phyloP scores from a whole-genome alignment of 352 stramenopile genomes.

The Globisporangium okanoganense region DNA sequence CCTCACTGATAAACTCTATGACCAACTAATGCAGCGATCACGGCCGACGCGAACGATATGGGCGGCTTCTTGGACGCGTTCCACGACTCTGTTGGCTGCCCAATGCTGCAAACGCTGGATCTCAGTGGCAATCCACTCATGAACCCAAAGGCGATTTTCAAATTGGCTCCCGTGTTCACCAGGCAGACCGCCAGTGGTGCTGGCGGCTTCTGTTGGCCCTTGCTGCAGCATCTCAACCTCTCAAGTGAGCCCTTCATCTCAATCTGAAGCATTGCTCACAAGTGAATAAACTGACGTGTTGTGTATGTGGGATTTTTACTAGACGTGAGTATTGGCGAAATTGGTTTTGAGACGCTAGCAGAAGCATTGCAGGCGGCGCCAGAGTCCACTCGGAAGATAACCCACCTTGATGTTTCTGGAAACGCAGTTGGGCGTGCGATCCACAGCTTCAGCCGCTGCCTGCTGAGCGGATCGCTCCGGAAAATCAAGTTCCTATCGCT shows the following conservation, averaged over 20 bases:
- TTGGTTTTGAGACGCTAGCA: constrained; percentile 18
- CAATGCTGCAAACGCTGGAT: constrained; percentile 17
- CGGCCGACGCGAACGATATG: constrained; percentile 21
- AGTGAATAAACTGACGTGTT: neutral
- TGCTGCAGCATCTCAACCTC: constrained; percentile 23
- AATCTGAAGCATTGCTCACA: neutral
- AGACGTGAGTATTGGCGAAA: constrained; percentile 31
- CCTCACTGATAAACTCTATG: too few relatives aligned
- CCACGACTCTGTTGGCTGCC: constrained; percentile 7
- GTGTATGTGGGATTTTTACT: neutral
- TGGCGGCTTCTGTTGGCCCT: constrained; percentile 8
- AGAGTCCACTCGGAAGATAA: constrained; percentile 5
- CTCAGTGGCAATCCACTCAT: constrained; percentile 27
- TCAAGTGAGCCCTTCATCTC: constrained; percentile 20
- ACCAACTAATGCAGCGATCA: constrained; percentile 14
- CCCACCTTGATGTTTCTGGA: constrained; percentile 29
- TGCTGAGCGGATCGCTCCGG: constrained; percentile 15
- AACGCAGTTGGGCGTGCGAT: constrained; percentile 28
- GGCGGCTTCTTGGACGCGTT: constrained; percentile 22
- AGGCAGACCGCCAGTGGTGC: neutral
- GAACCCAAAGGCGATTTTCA: constrained; percentile 14
- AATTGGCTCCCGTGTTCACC: constrained; percentile 18
- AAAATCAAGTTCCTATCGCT: constrained; percentile 24
- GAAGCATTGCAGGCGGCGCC: constrained; percentile 15
- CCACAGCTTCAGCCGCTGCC: constrained; percentile 18